A percentile compares a stretch with the other conserved stretches of the same genome.
Conservation (phyloP, 2,329 filamentous ascomycete species). For the Arthrobotrys conoides region DNA sequence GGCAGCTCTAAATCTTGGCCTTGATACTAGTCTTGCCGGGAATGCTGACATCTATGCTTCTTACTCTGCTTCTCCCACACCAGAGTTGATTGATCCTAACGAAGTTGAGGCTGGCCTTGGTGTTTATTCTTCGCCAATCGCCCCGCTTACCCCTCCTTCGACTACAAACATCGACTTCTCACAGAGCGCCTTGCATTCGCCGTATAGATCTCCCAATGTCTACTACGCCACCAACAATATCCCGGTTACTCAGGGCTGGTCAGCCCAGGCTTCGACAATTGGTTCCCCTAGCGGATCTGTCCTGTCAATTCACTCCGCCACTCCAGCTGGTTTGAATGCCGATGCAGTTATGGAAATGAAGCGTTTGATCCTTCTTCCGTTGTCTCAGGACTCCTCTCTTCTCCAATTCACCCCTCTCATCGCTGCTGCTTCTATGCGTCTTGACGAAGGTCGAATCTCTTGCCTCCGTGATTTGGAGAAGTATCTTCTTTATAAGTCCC, state of each 20-base stretch:
- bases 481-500: conserved; percentile 89
- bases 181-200: conserved; percentile 46
- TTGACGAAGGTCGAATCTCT: conserved; percentile 72
- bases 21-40: conserved; percentile 48
- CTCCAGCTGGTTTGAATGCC: conserved; percentile 43
- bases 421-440: conserved; percentile 55
- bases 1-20: conserved; percentile 42
- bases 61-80: conserved; percentile 56
- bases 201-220: conserved; percentile 55
- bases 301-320: conserved; percentile 39
- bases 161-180: conserved; percentile 53
- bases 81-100: conserved; percentile 52
- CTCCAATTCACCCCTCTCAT: conserved; percentile 59
- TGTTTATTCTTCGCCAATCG: conserved; percentile 58
- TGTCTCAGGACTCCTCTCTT: conserved; percentile 51
- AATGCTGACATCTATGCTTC: conserved; percentile 54
- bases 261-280: conserved; percentile 49
- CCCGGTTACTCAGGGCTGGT: conserved; percentile 49
- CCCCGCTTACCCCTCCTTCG: conserved; percentile 54
- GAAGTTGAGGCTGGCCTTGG: conserved; percentile 52
- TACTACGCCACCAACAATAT: conserved; percentile 55
- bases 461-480: conserved; percentile 95
- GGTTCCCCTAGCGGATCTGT: conserved; percentile 51
- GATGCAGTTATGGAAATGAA: conserved; percentile 60
- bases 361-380: conserved; percentile 49